phyloP scores from a whole-genome alignment of 768 basidiomycete species.

The Kwoniella heveanensis region DNA sequence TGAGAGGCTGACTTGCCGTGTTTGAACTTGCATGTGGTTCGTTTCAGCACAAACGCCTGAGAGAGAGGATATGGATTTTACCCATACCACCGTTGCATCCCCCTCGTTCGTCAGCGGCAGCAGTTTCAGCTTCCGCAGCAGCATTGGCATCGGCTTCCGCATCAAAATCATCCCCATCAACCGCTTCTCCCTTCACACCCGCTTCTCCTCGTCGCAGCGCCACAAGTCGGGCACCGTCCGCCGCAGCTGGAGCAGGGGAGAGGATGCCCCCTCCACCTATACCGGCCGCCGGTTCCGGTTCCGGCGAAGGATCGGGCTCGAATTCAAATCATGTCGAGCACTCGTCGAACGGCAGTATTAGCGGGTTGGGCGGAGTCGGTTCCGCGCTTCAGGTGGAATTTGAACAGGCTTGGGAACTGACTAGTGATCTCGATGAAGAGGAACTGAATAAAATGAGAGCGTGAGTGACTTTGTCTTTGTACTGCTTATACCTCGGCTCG shows the following conservation, averaged over 20 bases:
- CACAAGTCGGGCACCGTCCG: background rate
- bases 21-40: too few relatives aligned
- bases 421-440: constrained; percentile 52
- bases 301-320: too few relatives aligned
- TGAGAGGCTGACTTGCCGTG: too few relatives aligned
- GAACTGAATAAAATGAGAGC: constrained; percentile 45
- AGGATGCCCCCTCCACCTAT: constrained; percentile 25
- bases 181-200: constrained; percentile 56
- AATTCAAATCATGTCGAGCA: background rate
- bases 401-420: constrained; percentile 56
- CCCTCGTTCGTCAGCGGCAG: background rate
- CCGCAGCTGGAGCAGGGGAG: too few relatives aligned
- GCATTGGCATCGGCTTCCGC: constrained; percentile 13
- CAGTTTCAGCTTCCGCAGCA: background rate
- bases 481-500: background rate
- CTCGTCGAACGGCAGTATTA: background rate
- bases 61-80: constrained; percentile 78
- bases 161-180: constrained; percentile 28
- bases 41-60: constrained; percentile 73
- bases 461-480: constrained; percentile 30
- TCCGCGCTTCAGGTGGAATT: constrained; percentile 57
- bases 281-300: too few relatives aligned
- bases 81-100: constrained; percentile 52
- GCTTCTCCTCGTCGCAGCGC: constrained; percentile 45
- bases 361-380: constrained; percentile 29